Percentiles rank a stretch among this genome's conserved stretches.
These are phyloP conservation scores for Abelmoschus esculentus DNA, from an alignment of 345 rosid species.

Conservation along the genomic window DNA sequence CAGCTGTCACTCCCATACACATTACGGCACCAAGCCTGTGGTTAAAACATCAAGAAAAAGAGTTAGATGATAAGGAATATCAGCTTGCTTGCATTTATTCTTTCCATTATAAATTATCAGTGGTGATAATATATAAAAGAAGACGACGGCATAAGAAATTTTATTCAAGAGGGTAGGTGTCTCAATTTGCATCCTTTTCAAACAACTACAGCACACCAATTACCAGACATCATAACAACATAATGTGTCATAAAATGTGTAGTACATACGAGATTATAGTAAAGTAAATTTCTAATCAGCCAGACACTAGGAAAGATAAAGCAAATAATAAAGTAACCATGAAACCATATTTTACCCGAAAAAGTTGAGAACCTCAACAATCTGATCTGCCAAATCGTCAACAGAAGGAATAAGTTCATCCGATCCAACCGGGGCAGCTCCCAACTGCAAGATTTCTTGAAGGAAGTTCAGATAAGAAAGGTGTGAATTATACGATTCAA, in stretches of 20 bases:
- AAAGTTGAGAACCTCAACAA: slow-evolving; percentile 81
- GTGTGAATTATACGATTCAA: slow-evolving; percentile 26
- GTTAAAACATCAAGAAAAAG: slow-evolving; percentile 5
- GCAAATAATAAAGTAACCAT: slow-evolving; percentile 1
- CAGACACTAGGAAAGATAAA: neutral
- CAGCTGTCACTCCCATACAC: slow-evolving; percentile 98
- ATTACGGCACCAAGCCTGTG: slow-evolving; percentile 85
- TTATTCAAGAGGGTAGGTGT: neutral
- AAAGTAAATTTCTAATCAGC: slow-evolving; percentile 8
- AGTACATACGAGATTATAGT: slow-evolving; percentile 6
- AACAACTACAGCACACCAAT: slow-evolving; percentile 7
- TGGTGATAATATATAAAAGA: neutral
- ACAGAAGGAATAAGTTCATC: slow-evolving; percentile 66
- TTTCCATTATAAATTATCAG: neutral
- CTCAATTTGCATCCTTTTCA: slow-evolving; percentile 14
- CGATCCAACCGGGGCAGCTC: slow-evolving; percentile 53
- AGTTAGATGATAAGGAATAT: neutral
- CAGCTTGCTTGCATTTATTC: slow-evolving; percentile 6
- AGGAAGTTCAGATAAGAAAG: slow-evolving; percentile 53
- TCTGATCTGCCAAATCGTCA: slow-evolving; percentile 95
- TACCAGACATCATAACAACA: slow-evolving; percentile 12
- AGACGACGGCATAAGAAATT: slow-evolving; percentile 6
- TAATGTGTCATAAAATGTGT: neutral
- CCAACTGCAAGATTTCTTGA: slow-evolving; percentile 90
- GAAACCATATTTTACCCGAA: slow-evolving; percentile 54